Evolutionary conservation across 176 grass and related monocot species (phyloP), one percentile per base, ranked within the genome.

Genomic region (Dactylis glomerata): DNA sequence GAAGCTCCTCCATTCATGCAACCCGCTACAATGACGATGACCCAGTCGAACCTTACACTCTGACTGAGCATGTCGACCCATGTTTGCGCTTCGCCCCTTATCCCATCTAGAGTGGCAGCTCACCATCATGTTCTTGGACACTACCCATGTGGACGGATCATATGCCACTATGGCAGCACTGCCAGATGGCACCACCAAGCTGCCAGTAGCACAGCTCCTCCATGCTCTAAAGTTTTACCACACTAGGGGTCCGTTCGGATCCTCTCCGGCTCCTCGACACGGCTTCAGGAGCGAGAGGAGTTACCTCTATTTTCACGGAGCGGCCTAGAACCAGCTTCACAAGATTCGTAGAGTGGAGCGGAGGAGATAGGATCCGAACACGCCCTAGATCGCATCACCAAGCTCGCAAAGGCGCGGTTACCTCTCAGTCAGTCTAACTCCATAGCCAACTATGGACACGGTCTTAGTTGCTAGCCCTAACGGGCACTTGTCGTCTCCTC

Each of bases 11-110:
- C 5, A 41, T 86, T 28, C 96, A 86, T 12, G 79, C 91, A 14
- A 82, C 92, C 76, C 90, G 90, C 49, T 99, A 99, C 83, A 92
- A 99, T 1, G 93, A 99, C 0, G 93, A 99, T 51, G 96, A 99
- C 71, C 96, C 96, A 0, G 77, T 96, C 65, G 96, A 96, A 2
- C 88, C 88, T 24, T 85, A 84, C 78, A 80, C 74, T 33, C 80
- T 77, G 41, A 52, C 78, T 0, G 87, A 90, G 73, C 84, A 85
- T 56, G 80, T 84, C 47, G 81, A 90, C 6, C 91, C 86, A 63
- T 88, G 88, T 22, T 91, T 96, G 47, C 89, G 85, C 36, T 92
- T 99, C 10, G 37, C n/a, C 82, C 12, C 84, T 99, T 12, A 87
- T 99, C 59, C 88, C 80, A 1, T 63, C 86, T 28, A 76, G 88